A percentile compares a stretch with the other conserved stretches of the same genome.
These are phyloP conservation scores for Ophiostoma perfectum DNA, from an alignment of 2,329 filamentous ascomycete species.

Conservation along the genomic window DNA sequence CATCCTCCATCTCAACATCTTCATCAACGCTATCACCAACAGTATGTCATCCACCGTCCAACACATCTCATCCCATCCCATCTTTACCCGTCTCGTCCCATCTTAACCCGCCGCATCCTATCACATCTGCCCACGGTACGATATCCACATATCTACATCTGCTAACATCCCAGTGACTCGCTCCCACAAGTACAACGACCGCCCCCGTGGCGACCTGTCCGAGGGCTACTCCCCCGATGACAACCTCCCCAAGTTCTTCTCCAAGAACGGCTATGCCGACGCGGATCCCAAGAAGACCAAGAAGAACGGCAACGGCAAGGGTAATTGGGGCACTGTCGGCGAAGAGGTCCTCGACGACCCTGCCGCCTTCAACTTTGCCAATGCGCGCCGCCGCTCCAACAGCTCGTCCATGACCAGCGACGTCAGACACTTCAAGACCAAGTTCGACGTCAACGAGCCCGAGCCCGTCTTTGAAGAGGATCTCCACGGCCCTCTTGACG, in stretches of 20 bases:
- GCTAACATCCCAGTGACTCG: conserved; percentile 70
- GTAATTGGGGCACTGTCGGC: conserved; percentile 84
- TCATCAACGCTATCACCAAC: neutral
- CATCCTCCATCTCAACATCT: no score
- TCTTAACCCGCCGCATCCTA: neutral
- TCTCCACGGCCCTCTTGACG: conserved; percentile 59
- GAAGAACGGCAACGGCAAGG: conserved; percentile 89
- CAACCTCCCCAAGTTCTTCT: conserved; percentile 85
- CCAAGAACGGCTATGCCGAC: conserved; percentile 75
- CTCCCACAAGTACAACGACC: conserved; percentile 92
- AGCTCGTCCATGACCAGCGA: conserved; percentile 65
- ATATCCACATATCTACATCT: conserved; percentile 16
- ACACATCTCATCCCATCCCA: neutral
- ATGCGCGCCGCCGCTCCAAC: conserved; percentile 87
- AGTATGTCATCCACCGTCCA: neutral
- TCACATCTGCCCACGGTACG: neutral
- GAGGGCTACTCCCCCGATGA: conserved; percentile 62
- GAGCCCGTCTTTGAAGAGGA: conserved; percentile 91
- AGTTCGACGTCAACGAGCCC: conserved; percentile 84
- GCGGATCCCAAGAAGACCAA: conserved; percentile 88
- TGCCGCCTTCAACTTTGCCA: conserved; percentile 70
- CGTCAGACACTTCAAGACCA: conserved; percentile 82
- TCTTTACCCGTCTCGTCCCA: neutral
- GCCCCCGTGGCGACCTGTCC: conserved; percentile 75
- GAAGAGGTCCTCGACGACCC: conserved; percentile 75